Conservation (phyloP, 768 basidiomycete genomes). For the Boletus rubroflammeus region DNA sequence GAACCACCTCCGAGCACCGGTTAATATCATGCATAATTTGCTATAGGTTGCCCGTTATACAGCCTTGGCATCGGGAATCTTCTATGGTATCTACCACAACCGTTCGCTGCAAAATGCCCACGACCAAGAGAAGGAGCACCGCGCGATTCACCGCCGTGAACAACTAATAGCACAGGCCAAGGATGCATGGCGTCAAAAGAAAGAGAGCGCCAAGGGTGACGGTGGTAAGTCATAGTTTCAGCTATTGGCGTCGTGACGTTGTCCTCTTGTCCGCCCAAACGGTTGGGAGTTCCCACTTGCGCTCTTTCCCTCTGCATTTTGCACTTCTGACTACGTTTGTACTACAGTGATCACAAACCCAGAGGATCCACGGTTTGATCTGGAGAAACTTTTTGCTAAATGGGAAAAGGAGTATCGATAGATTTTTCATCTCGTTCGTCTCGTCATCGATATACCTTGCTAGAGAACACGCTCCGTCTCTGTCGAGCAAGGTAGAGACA, state of each 20-base stretch:
- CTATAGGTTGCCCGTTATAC: constrained; percentile 90
- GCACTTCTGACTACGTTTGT: constrained; percentile 10
- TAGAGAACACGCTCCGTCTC: constrained; percentile 17
- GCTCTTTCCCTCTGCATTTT: background rate
- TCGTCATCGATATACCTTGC: constrained; percentile 26
- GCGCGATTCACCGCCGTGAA: constrained; percentile 70
- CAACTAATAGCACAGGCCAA: constrained; percentile 81
- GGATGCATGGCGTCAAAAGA: constrained; percentile 85
- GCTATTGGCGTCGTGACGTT: background rate
- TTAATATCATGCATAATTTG: constrained; percentile 4
- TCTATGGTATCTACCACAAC: constrained; percentile 91
- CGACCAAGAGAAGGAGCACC: constrained; percentile 71
- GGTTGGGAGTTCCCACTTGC: background rate
- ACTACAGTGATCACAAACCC: constrained; percentile 83
- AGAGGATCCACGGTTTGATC: constrained; percentile 92
- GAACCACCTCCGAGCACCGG: background rate
- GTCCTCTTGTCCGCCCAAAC: background rate
- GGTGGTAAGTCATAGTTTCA: constrained; percentile 47
- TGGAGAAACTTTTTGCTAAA: constrained; percentile 82
- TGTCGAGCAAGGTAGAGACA: constrained; percentile 9
- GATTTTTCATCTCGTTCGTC: constrained; percentile 23
- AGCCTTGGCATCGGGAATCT: constrained; percentile 79
- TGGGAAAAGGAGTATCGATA: constrained; percentile 69
- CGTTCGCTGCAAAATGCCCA: constrained; percentile 81
- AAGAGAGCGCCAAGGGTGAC: constrained; percentile 47